phyloP scores from a whole-genome alignment of 2,329 filamentous ascomycete species.

The Xylaria sp. region DNA sequence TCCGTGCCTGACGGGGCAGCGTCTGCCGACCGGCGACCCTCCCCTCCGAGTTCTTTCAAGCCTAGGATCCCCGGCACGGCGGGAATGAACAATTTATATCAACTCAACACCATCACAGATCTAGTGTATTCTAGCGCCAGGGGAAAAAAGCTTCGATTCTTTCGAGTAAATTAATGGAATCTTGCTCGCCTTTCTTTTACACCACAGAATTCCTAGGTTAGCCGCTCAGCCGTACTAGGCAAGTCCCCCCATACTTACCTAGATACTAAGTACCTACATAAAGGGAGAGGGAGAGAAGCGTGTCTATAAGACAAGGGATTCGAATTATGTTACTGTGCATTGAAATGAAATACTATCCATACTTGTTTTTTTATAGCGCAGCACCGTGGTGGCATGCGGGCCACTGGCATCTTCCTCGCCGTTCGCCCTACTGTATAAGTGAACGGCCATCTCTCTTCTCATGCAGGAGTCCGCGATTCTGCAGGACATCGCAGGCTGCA shows the following conservation, averaged over 20 bases:
- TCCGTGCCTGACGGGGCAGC: conserved; percentile 19
- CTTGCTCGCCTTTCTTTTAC: background rate
- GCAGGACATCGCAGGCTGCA: conserved; percentile 10
- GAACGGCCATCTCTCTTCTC: background rate
- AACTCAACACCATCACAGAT: background rate
- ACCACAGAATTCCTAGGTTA: background rate
- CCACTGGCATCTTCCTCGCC: background rate
- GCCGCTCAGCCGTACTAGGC: background rate
- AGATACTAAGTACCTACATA: too few relatives aligned
- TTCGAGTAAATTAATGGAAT: background rate
- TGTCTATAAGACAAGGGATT: background rate
- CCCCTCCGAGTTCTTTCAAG: background rate
- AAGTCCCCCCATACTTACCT: too few relatives aligned
- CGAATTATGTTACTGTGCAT: too few relatives aligned
- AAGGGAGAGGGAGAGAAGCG: background rate
- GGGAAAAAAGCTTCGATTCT: too few relatives aligned
- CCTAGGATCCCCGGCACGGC: conserved; percentile 2
- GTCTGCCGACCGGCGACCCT: conserved; percentile 13
- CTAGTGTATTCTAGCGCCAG: too few relatives aligned
- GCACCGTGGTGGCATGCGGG: background rate
- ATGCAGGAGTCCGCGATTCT: background rate
- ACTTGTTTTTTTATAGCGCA: background rate
- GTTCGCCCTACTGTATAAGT: background rate
- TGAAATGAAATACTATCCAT: too few relatives aligned
- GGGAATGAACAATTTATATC: background rate